phyloP scores from a whole-genome alignment of 768 basidiomycete genomes.

The Harrya chromipes region DNA sequence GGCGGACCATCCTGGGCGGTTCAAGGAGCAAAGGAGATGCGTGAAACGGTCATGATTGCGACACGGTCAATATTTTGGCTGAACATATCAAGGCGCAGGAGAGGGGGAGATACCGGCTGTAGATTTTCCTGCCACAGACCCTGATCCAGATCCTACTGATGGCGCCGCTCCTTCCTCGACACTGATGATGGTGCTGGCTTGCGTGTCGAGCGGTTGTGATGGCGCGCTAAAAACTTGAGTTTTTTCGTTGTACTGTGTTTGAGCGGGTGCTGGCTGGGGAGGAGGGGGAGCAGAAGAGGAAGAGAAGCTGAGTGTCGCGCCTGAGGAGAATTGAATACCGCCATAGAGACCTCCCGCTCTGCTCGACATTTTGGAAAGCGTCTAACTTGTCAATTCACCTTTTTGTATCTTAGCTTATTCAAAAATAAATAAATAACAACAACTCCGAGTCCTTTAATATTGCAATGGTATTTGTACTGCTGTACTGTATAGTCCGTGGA shows the following conservation, averaged over 20 bases:
- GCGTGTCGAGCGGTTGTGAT: conserved; percentile 22
- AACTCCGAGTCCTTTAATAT: too few species aligned
- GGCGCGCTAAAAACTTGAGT: conserved; percentile 16
- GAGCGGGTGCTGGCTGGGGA: conserved; percentile 14
- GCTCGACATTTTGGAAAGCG: conserved; percentile 56
- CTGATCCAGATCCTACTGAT: conserved; percentile 27
- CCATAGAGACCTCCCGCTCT: conserved; percentile 84
- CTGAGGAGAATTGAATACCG: conserved; percentile 80
- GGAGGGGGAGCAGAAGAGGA: conserved; percentile 39
- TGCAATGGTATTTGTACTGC: too few species aligned
- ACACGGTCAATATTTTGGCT: conserved; percentile 37
- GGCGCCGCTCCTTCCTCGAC: conserved; percentile 25
- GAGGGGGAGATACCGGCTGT: conserved; percentile 56
- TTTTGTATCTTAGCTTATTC: background rate
- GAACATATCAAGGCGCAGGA: conserved; percentile 37
- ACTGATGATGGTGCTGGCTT: conserved; percentile 24
- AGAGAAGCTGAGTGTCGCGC: conserved; percentile 48
- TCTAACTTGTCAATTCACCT: conserved; percentile 7
- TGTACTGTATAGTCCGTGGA: too few species aligned
- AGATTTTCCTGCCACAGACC: conserved; percentile 41
- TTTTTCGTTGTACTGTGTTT: conserved; percentile 19
- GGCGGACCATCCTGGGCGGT: conserved; percentile 73
- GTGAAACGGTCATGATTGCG: conserved; percentile 31
- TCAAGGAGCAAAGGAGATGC: background rate
- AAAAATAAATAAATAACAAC: background rate